Percentiles rank a stretch among this genome's conserved stretches.
Conservation (phyloP, 2,329 filamentous ascomycete species). For the Xylariaceae sp. region DNA sequence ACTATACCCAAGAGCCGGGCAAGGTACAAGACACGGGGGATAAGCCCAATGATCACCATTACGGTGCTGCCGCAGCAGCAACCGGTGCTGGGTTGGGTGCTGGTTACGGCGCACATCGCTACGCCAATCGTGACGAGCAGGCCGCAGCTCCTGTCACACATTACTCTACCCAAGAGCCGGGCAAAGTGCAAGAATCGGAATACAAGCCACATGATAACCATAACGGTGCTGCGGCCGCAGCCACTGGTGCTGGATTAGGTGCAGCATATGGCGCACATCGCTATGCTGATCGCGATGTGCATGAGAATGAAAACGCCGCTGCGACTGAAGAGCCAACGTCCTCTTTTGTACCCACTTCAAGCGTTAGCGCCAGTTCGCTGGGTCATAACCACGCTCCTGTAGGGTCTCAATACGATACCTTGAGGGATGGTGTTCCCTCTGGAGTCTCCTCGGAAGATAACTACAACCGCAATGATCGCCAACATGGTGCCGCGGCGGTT, state of each 20-base stretch:
- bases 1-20: neutral
- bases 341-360: too few relatives aligned
- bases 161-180: neutral
- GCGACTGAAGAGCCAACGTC: too few relatives aligned
- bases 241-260: slow-evolving; percentile 2
- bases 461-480: too few relatives aligned
- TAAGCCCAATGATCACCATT: neutral
- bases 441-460: too few relatives aligned
- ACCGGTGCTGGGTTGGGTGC: neutral
- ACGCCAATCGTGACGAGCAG: neutral
- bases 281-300: slow-evolving; percentile 9
- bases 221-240: neutral
- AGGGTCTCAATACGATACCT: too few relatives aligned
- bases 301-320: too few relatives aligned
- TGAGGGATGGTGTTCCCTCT: too few relatives aligned
- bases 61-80: neutral
- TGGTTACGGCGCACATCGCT: neutral
- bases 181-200: neutral
- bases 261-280: slow-evolving; percentile 7
- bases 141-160: neutral
- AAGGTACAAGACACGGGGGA: neutral
- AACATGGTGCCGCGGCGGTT: too few relatives aligned
- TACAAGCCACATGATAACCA: neutral
- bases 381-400: too few relatives aligned
- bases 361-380: too few relatives aligned